A percentile compares a stretch with the other conserved stretches of the same genome.
Conservation (phyloP, 2,329 filamentous ascomycete species). For the Drechslerella dactyloides region DNA sequence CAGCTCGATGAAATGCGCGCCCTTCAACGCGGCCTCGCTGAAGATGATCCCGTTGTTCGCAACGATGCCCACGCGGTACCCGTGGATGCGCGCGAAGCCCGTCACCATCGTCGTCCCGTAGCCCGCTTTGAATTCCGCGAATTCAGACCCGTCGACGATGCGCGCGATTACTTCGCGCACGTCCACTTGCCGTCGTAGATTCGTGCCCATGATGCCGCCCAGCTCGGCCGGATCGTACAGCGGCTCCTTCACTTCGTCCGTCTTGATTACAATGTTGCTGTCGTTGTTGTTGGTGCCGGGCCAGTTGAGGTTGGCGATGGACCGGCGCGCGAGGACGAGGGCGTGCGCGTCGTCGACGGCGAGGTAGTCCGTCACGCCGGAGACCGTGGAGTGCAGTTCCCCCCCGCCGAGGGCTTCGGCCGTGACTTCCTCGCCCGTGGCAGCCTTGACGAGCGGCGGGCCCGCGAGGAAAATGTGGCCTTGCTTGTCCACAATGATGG, state of each 20-base stretch:
- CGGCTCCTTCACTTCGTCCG: slow-evolving; percentile 71
- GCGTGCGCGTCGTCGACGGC: slow-evolving; percentile 94
- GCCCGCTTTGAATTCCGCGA: slow-evolving; percentile 91
- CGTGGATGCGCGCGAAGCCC: slow-evolving; percentile 87
- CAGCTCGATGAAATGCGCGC: slow-evolving; percentile 94
- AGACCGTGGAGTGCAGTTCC: slow-evolving; percentile 85
- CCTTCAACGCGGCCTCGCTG: slow-evolving; percentile 85
- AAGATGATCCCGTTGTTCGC: slow-evolving; percentile 97
- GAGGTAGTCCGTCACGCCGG: slow-evolving; percentile 92
- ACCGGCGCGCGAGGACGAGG: slow-evolving; percentile 80
- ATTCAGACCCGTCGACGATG: slow-evolving; percentile 86
- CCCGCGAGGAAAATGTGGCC: slow-evolving; percentile 98
- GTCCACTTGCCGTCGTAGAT: slow-evolving; percentile 82
- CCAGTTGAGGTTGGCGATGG: slow-evolving; percentile 89
- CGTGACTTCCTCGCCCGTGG: slow-evolving; percentile 88
- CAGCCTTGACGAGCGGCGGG: slow-evolving; percentile 91
- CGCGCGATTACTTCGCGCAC: slow-evolving; percentile 90
- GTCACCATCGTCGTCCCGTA: slow-evolving; percentile 91
- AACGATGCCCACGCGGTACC: slow-evolving; percentile 87
- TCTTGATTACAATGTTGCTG: slow-evolving; percentile 58
- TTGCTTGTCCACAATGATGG: slow-evolving; percentile 92
- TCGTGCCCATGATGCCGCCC: slow-evolving; percentile 85
- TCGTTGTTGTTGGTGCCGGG: slow-evolving; percentile 61
- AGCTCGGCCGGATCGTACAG: slow-evolving; percentile 81
- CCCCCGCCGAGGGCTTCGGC: slow-evolving; percentile 92